A percentile compares a stretch with the other conserved stretches of the same genome.
phyloP scores from a whole-genome alignment of 352 stramenopile genomes.

The Pythium pyrilobum region DNA sequence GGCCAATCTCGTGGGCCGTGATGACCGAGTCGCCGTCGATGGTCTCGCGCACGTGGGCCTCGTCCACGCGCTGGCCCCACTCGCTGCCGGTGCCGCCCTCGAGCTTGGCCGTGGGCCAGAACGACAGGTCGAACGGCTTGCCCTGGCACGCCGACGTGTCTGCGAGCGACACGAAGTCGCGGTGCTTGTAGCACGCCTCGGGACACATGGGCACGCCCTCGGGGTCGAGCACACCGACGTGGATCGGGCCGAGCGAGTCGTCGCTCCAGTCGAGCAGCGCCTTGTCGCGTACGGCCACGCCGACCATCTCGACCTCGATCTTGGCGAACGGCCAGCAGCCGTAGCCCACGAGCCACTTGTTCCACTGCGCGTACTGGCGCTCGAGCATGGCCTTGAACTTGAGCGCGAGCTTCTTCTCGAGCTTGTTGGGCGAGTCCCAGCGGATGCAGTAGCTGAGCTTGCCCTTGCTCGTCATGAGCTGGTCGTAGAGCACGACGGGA shows the following conservation, averaged over 20 bases:
- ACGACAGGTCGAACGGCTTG: slow-evolving; percentile 36
- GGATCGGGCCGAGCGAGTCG: slow-evolving; percentile 12
- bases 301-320: slow-evolving; percentile 38
- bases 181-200: slow-evolving; percentile 33
- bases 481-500: slow-evolving; percentile 44
- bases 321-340: slow-evolving; percentile 38
- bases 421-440: slow-evolving; percentile 40
- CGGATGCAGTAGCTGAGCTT: slow-evolving; percentile 42
- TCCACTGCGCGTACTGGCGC: slow-evolving; percentile 30
- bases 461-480: slow-evolving; percentile 35
- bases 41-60: slow-evolving; percentile 21
- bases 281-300: slow-evolving; percentile 33
- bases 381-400: slow-evolving; percentile 47
- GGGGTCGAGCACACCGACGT: slow-evolving; percentile 18
- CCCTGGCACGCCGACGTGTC: slow-evolving; percentile 34
- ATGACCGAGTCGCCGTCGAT: slow-evolving; percentile 28
- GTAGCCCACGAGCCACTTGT: slow-evolving; percentile 26
- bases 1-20: slow-evolving; percentile 38
- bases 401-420: slow-evolving; percentile 27
- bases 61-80: slow-evolving; percentile 34
- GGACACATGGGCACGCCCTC: slow-evolving; percentile 27
- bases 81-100: slow-evolving; percentile 21
- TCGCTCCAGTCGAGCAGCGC: slow-evolving; percentile 8
- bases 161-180: slow-evolving; percentile 19
- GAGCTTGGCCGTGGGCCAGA: slow-evolving; percentile 37